These are phyloP conservation scores for Porcisia hertigi DNA, from an alignment of 208 protist genomes.

Conservation along the genomic window DNA sequence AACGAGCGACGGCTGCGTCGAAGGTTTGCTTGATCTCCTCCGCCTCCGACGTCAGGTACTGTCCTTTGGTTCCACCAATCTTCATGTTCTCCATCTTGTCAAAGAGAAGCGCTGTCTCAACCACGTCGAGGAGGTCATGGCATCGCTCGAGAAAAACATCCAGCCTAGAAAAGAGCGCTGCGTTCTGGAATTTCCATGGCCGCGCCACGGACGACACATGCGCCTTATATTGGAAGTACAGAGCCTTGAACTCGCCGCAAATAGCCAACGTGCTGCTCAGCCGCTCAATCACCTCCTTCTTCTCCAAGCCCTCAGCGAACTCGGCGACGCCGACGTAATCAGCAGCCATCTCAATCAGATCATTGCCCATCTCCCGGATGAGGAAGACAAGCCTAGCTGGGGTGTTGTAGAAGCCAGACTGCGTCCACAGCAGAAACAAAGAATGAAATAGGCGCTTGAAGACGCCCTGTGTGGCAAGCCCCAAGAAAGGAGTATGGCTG, in stretches of 20 bases:
- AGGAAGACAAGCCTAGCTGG: constrained; percentile 92
- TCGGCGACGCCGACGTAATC: constrained; percentile 91
- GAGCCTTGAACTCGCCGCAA: constrained; percentile 93
- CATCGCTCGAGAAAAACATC: constrained; percentile 96
- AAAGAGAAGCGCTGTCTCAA: constrained; percentile 95
- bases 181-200: constrained; percentile 95
- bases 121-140: constrained; percentile 95
- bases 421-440: constrained; percentile 93
- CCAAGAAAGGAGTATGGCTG: constrained; percentile 71
- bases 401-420: constrained; percentile 94
- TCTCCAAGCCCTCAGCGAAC: constrained; percentile 92
- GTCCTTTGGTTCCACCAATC: constrained; percentile 95
- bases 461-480: constrained; percentile 74
- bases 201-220: constrained; percentile 71
- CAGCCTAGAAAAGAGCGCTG: constrained; percentile 93
- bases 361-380: constrained; percentile 95
- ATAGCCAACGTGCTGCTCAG: constrained; percentile 85
- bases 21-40: constrained; percentile 92
- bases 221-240: constrained; percentile 95
- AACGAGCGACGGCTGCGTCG: constrained; percentile 64
- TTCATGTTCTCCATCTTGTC: constrained; percentile 96
- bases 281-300: constrained; percentile 92
- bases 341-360: constrained; percentile 92
- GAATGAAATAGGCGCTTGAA: constrained; percentile 94
- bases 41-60: constrained; percentile 80